Base-by-base conservation (phyloP, 2,329 filamentous ascomycete genomes). In the Penicillium sp. region DNA sequence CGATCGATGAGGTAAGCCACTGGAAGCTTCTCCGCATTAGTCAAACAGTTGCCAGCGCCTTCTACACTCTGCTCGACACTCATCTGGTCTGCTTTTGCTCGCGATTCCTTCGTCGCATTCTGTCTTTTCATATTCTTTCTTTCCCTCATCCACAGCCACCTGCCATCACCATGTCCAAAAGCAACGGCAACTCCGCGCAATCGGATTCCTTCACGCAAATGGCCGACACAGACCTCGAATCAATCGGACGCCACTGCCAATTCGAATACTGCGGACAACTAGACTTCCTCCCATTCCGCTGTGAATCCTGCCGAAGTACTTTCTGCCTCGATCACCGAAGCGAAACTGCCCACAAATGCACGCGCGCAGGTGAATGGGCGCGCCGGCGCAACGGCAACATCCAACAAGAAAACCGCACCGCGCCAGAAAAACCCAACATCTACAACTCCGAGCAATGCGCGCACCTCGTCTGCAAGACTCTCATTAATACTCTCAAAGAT, bases 271-370 rank as follows among this genome's bases (percentile, higher is more conserved):
- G 94, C 80, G 88, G 92, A 70, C 89, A 94, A 69, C 89, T 97
- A 54, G 94, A 97, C 75, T 97, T 99, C 73, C 84, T 99, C 4
- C 94, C 94, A 3, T 97, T 97, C 74, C 83, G 86, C 68, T 99
- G 94, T 77, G 90, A 95, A 70, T 94, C 89, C 62, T 99, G 94
- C 76, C 83, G 77, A 65, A 80, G 80, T 52, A 93, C 88, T 13
- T 99, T 86, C 78, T 99, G 95, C 72, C 88, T 96, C 60, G 93
- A 97, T 69, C 94, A 99, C 79, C 89, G 93, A 49, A 88, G 85
- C 65, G 93, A 97, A 77, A 83, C 84, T 17, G 78, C 90, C 0
- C 95, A 99, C 76, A 83, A 85, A 67, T 88, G 85, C 59, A 63
- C 79, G 3, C 77, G 82, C 52, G 81, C 78, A 27, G 85, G 85